These are phyloP conservation scores for Talaromyces sp. DNA, from an alignment of 2,329 filamentous ascomycete species.

Conservation along the genomic window DNA sequence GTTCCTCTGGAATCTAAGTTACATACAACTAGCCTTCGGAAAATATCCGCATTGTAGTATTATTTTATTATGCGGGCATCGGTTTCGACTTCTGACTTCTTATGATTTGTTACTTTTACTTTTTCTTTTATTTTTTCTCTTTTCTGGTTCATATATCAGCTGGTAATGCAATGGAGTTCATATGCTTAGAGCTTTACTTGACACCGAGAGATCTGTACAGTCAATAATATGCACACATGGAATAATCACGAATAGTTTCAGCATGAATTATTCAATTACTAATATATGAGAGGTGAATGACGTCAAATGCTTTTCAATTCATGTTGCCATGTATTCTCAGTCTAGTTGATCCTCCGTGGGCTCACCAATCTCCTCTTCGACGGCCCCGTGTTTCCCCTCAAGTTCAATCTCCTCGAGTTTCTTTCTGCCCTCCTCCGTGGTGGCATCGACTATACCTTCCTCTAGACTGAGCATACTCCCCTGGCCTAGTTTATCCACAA, in stretches of 20 bases:
- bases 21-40: background rate
- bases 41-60: background rate
- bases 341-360: slow-evolving; percentile 35
- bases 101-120: slow-evolving; percentile 6
- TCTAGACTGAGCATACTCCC: slow-evolving; percentile 88
- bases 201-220: background rate
- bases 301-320: background rate
- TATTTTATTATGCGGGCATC: background rate
- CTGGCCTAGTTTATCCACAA: slow-evolving; percentile 75
- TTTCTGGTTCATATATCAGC: slow-evolving; percentile 14
- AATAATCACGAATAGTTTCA: background rate
- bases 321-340: slow-evolving; percentile 7
- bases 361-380: slow-evolving; percentile 49
- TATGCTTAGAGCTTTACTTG: slow-evolving; percentile 6
- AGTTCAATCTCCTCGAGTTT: slow-evolving; percentile 71
- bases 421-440: slow-evolving; percentile 77
- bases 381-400: slow-evolving; percentile 46
- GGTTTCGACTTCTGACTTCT: slow-evolving; percentile 9
- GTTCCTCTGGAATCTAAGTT: slow-evolving; percentile 46
- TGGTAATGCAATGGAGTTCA: slow-evolving; percentile 18
- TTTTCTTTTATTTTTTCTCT: slow-evolving; percentile 13
- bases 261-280: background rate
- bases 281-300: background rate
- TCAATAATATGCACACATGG: background rate
- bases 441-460: slow-evolving; percentile 91